Evolutionary conservation across 257 asterid species (phyloP).

Genomic region (Solanum boliviense): DNA sequence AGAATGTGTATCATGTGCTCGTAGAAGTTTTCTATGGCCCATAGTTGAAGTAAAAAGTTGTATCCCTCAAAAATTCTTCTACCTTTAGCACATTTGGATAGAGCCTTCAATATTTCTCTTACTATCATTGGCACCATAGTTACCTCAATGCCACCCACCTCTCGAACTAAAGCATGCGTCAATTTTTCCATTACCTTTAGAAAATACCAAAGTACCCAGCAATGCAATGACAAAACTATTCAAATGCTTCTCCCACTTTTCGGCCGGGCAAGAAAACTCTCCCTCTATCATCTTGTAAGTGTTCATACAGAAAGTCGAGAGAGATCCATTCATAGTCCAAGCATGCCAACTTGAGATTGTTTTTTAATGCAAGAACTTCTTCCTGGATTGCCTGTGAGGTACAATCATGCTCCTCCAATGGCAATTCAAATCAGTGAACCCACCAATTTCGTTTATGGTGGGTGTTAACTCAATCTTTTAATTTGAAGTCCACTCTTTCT

Average conservation of each 20-base stretch:
- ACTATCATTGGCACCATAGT: background rate
- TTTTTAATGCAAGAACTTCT: background rate
- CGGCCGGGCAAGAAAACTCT: too few relatives aligned
- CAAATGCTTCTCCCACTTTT: too few relatives aligned
- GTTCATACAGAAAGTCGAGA: background rate
- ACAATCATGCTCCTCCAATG: background rate
- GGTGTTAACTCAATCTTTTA: background rate
- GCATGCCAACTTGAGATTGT: background rate
- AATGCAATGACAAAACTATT: too few relatives aligned
- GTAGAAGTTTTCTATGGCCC: background rate
- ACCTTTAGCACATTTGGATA: background rate
- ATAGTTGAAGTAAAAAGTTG: background rate
- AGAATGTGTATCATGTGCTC: background rate
- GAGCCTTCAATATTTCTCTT: background rate
- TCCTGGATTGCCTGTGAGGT: background rate
- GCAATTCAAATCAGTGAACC: background rate
- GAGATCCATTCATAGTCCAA: background rate
- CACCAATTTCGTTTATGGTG: background rate
- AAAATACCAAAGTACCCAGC: too few relatives aligned
- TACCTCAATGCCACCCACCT: background rate
- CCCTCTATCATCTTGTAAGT: too few relatives aligned
- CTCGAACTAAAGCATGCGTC: too few relatives aligned
- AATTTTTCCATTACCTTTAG: too few relatives aligned
- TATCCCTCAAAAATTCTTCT: background rate
- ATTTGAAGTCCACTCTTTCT: background rate